Evolutionary conservation across 2,329 filamentous ascomycete species (phyloP), one percentile per base, ranked within the genome.

Genomic region (Penicillium sp.): DNA sequence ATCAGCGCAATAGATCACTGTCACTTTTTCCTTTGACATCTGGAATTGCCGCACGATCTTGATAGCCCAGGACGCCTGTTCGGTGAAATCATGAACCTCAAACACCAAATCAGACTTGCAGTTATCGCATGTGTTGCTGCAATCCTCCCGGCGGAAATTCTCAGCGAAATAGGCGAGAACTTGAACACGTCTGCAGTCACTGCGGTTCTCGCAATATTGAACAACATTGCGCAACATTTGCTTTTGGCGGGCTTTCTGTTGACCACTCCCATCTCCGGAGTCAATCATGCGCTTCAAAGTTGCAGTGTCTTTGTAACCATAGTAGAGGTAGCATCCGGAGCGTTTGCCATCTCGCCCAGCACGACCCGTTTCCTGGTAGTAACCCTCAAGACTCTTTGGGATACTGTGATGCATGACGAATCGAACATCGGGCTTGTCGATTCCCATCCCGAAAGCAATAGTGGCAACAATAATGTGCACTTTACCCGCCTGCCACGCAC

Each of bases 401-500:
- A 99, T 81, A 41, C 87, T 89, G 66, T 96, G 88, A 68, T 99
- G 95, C 39, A 99, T 90, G 32, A 99, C 94, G 70, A 96, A 99
- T 27, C 94, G 89, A 45, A 99, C 94, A 70, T 99, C 89, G 0
- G 92, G 85, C 72, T 99, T 99, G 77, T 99, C 94, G 61, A 99
- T 99, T n/a, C 94, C 94, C 94, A 99, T 99, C 6, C 94, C 94
- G 69, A 99, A 99, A 22, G 94, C 94, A 71, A 99, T 97, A 0
- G 94, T 99, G 18, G 94, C 95, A 46, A 99, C 94, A 41, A 99
- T 95, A 32, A 99, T 89, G 62, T 96, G 89, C 65, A 88, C 83
- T 48, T 79, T 76, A 5, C 92, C 91, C 41, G 76, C 77, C 71
- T 99, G 94, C 94, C 94, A 99, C 29, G 85, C 74, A 56, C 83